Base-by-base conservation (phyloP, 306 rosid genomes). In the Alnus glutinosa region DNA sequence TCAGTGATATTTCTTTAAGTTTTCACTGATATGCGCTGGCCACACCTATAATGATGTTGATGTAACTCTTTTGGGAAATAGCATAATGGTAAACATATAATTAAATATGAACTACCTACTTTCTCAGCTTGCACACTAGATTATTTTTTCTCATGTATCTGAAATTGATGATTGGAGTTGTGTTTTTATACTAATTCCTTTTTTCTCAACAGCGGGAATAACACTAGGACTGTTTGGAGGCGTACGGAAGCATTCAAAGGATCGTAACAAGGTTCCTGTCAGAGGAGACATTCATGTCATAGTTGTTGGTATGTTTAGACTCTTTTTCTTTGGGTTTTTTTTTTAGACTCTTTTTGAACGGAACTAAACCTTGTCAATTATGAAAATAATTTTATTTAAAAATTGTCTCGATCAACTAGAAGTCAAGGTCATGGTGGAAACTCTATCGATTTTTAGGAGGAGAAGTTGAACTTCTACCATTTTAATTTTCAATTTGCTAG, bases 241-340 rank as follows among this genome's bases (percentile, higher is more conserved):
- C 47, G 97, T 91, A 13, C 83, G 93, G 59, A 95, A 90, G 87
- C 90, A 92, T 88, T 87, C 93, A 75, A 89, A 84, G 87, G 97
- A 95, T 85, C 91, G 84, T 83, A 95, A 93, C 83, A 95, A 92
- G 91, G 97, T 95, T 88, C 97, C 97, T 76, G 98, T 95, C 55
- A 87, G 98, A 86, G 97, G 98, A 80, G 98, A 92, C 79, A 89
- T 95, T 81, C 98, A 95, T 90, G 94, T 92, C 85, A 81, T 95
- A 75, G 83, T 92, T 79, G 98, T 95, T 73, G 98, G 98, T 95
- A 91, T 77, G 89, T 48, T 77, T 81, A 54, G 64, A 81, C 74
- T 71, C 79, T 75, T 77, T 74, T 66, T 73, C 46, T 42, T 42
- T 42, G 5, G 0, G 5, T 39, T 39, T 39, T 5, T 42, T 42